phyloP scores from a whole-genome alignment of 768 basidiomycete species.

The Tricholoma matsutake region DNA sequence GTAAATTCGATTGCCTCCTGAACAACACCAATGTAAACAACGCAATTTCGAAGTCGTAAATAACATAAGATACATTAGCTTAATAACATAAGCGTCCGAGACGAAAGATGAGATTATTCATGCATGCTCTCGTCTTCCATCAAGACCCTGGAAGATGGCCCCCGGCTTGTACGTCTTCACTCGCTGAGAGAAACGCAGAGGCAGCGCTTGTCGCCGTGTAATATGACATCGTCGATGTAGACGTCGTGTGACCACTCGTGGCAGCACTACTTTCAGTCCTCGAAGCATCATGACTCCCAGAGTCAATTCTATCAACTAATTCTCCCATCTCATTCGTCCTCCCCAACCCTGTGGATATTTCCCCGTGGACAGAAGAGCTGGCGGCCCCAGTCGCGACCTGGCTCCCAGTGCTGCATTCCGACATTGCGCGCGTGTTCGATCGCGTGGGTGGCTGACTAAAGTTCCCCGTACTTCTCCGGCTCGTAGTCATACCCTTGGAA shows the following conservation, averaged over 20 bases:
- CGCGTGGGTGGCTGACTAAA: conserved; percentile 40
- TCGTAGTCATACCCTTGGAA: conserved; percentile 19
- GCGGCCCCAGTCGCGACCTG: conserved; percentile 36
- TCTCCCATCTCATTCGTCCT: conserved; percentile 34
- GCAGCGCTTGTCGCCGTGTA: conserved; percentile 20
- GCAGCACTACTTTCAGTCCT: neutral
- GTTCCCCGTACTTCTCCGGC: conserved; percentile 16
- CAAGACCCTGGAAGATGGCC: neutral
- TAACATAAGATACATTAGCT: neutral
- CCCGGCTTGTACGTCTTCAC: neutral
- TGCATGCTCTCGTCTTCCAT: neutral
- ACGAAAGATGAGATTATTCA: neutral
- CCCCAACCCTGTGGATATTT: conserved; percentile 21
- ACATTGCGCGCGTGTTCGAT: conserved; percentile 31
- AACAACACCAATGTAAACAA: neutral
- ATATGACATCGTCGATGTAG: conserved; percentile 18
- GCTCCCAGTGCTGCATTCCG: conserved; percentile 26
- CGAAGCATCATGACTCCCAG: neutral
- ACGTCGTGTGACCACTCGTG: neutral
- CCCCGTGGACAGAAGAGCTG: conserved; percentile 31
- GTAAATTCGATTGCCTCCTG: neutral
- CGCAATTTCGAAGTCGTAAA: too few species aligned
- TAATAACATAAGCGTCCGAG: neutral
- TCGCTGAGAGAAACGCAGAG: neutral
- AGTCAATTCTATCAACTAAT: conserved; percentile 19